These are phyloP conservation scores for Syzygium aqueum DNA, from an alignment of 345 rosid genomes.

Conservation along the genomic window DNA sequence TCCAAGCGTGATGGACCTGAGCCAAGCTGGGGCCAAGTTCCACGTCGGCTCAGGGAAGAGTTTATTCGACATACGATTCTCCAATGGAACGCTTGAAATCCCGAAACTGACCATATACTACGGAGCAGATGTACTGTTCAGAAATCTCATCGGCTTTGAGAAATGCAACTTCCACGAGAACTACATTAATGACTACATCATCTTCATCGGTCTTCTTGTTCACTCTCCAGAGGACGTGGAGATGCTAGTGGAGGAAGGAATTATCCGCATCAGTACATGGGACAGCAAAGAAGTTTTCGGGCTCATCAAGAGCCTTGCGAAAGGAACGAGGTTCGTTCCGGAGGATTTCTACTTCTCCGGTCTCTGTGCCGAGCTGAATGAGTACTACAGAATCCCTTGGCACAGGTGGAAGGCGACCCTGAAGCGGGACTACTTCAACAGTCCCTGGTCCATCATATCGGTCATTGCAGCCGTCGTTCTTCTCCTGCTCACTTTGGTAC, in stretches of 20 bases:
- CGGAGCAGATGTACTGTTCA: not conserved
- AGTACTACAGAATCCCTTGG: not conserved
- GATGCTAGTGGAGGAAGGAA: not conserved
- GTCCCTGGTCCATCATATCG: conserved; percentile 6
- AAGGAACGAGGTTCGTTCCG: not conserved
- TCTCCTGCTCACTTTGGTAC: not conserved
- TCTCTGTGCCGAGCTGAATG: not conserved
- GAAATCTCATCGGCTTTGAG: not conserved
- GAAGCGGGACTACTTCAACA: conserved; percentile 6
- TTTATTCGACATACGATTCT: not conserved
- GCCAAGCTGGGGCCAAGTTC: not conserved
- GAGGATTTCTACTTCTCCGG: not conserved
- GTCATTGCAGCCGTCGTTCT: not conserved
- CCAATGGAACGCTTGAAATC: not conserved
- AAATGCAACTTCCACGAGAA: not conserved
- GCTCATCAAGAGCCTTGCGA: not conserved
- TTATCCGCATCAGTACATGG: not conserved
- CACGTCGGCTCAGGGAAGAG: not conserved
- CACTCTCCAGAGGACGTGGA: not conserved
- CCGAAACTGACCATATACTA: not conserved
- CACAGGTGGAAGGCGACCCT: conserved; percentile 8
- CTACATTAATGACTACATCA: not conserved
- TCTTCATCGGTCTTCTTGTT: not conserved
- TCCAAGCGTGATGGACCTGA: not conserved
- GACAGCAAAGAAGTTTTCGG: not conserved